phyloP scores from a whole-genome alignment of 2,329 filamentous ascomycete genomes.

The Apiospora pterosperma region DNA sequence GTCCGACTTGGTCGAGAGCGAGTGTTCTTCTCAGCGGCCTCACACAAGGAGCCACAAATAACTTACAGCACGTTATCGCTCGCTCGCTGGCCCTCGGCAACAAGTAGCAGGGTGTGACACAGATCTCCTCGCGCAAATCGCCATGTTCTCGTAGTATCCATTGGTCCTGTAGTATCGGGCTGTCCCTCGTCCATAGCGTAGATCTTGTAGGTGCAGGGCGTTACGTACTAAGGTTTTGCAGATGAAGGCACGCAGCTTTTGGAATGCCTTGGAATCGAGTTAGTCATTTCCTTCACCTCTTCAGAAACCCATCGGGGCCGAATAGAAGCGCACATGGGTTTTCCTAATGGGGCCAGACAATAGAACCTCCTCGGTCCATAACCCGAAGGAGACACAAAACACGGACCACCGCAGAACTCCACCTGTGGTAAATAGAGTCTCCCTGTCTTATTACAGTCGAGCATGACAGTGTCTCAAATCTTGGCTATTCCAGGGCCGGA shows the following conservation, averaged over 20 bases:
- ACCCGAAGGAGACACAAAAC: neutral
- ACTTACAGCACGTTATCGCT: neutral
- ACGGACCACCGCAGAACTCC: neutral
- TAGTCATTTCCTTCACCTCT: neutral
- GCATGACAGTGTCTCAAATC: neutral
- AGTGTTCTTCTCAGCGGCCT: neutral
- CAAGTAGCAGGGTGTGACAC: neutral
- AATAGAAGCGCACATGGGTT: neutral
- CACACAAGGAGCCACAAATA: neutral
- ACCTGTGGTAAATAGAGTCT: neutral
- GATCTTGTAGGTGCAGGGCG: neutral
- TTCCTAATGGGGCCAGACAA: neutral
- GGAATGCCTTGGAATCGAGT: neutral
- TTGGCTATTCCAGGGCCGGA: neutral
- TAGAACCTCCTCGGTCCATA: neutral
- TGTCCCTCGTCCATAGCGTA: neutral
- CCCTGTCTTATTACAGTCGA: neutral
- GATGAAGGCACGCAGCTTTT: neutral
- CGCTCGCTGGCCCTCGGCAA: neutral
- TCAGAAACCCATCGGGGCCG: neutral
- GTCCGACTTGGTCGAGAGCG: too few species aligned
- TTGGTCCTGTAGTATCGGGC: neutral
- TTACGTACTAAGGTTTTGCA: neutral
- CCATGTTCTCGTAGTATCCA: neutral
- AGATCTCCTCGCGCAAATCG: neutral